These are phyloP conservation scores for Passalora sequoiae DNA, from an alignment of 2,329 filamentous ascomycete genomes.

Conservation along the genomic window DNA sequence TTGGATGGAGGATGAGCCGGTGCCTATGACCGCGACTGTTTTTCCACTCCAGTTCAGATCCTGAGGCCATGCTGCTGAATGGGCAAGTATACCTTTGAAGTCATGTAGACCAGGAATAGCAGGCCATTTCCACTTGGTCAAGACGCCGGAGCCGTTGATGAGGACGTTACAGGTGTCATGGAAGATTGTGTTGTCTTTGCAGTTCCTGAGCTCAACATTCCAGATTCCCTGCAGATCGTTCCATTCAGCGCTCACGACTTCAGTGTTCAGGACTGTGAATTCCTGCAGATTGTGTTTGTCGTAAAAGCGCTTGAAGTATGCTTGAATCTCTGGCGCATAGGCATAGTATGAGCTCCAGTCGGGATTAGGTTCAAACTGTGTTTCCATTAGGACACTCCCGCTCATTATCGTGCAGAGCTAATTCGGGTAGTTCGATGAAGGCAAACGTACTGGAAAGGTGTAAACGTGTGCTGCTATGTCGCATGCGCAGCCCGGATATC, in stretches of 20 bases:
- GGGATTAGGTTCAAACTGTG: not conserved
- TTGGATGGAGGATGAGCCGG: conserved; percentile 31
- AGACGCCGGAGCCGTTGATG: conserved; percentile 24
- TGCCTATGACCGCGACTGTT: conserved; percentile 23
- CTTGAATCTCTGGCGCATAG: conserved; percentile 42
- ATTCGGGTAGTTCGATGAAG: too few species aligned
- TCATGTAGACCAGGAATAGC: conserved; percentile 46
- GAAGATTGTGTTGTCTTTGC: conserved; percentile 24
- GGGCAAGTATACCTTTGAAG: conserved; percentile 52
- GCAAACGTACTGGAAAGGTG: not conserved
- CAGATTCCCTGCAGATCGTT: conserved; percentile 35
- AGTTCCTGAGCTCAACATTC: conserved; percentile 31
- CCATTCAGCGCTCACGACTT: conserved; percentile 41
- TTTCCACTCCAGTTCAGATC: conserved; percentile 30
- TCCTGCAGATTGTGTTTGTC: conserved; percentile 39
- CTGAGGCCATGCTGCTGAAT: conserved; percentile 53
- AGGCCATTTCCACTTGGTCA: conserved; percentile 44
- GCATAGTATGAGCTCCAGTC: conserved; percentile 44
- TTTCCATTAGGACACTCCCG: not conserved
- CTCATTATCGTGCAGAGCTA: too few species aligned
- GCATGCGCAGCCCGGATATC: conserved; percentile 34
- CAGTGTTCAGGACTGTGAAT: conserved; percentile 41
- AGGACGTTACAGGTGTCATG: conserved; percentile 33
- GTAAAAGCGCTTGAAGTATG: conserved; percentile 42
- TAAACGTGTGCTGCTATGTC: conserved; percentile 29